Percentiles rank a stretch among this genome's conserved stretches.
These are phyloP conservation scores for Botrytis byssoidea DNA, from an alignment of 2,329 filamentous ascomycete genomes.

Conservation along the genomic window DNA sequence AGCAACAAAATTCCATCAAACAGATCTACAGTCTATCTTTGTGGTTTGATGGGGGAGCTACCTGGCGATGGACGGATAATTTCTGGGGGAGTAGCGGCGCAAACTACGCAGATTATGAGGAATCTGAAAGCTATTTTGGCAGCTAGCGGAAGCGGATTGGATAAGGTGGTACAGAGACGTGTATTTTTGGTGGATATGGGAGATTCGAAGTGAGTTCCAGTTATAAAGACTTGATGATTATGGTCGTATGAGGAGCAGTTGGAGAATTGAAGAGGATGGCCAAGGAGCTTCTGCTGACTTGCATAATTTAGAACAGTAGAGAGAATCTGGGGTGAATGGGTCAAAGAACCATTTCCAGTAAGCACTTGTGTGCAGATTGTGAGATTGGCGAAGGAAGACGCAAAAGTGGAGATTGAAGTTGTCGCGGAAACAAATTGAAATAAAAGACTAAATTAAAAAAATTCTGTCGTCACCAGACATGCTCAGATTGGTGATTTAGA, in stretches of 20 bases:
- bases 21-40: constrained; percentile 13
- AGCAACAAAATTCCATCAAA: not conserved
- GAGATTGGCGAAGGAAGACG: constrained; percentile 14
- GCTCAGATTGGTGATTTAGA: not conserved
- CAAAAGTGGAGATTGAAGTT: constrained; percentile 18
- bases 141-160: constrained; percentile 10
- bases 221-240: not conserved
- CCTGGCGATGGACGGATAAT: constrained; percentile 13
- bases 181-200: constrained; percentile 14
- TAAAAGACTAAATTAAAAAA: not conserved
- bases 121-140: constrained; percentile 15
- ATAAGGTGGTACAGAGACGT: constrained; percentile 17
- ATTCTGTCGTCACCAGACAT: too few species aligned
- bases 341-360: constrained; percentile 17
- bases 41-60: constrained; percentile 16
- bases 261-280: not conserved
- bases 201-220: constrained; percentile 17
- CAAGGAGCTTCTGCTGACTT: not conserved
- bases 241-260: not conserved
- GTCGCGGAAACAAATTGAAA: constrained; percentile 19
- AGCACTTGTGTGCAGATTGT: constrained; percentile 19
- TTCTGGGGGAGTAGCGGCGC: constrained; percentile 1
- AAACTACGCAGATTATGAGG: constrained; percentile 18
- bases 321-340: constrained; percentile 19
- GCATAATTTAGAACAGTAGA: constrained; percentile 2